phyloP scores from a whole-genome alignment of 805 yeast genomes.

The Cyberlindnera petersonii region DNA sequence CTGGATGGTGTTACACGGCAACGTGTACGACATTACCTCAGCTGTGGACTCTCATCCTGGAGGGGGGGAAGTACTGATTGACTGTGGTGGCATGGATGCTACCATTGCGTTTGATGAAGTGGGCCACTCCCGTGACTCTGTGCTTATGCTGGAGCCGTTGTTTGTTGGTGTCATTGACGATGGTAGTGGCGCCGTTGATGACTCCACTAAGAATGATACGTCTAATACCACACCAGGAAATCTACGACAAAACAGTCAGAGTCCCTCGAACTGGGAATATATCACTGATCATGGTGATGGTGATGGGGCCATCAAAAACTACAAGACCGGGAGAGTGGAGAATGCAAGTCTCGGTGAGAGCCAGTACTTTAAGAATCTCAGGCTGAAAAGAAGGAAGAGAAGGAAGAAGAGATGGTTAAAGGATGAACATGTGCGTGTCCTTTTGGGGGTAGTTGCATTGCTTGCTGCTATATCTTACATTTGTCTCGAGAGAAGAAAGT shows the following conservation, averaged over 20 bases:
- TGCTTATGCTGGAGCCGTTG: constrained; percentile 63
- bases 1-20: constrained; percentile 81
- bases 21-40: constrained; percentile 69
- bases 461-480: constrained; percentile 19
- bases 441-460: constrained; percentile 18
- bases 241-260: not conserved
- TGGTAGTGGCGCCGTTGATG: constrained; percentile 8
- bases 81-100: constrained; percentile 75
- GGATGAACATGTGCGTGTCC: constrained; percentile 10
- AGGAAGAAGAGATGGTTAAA: constrained; percentile 5
- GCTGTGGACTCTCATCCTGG: constrained; percentile 74
- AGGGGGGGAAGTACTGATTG: constrained; percentile 63
- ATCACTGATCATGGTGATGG: constrained; percentile 3
- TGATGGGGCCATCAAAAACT: constrained; percentile 8
- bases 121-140: constrained; percentile 96
- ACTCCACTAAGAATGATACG: constrained; percentile 1
- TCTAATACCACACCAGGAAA: not conserved
- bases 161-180: constrained; percentile 71
- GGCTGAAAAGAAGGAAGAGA: constrained; percentile 5
- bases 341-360: constrained; percentile 27
- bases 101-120: constrained; percentile 85
- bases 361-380: constrained; percentile 14
- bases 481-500: constrained; percentile 15
- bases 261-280: not conserved
- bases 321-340: constrained; percentile 10